A percentile compares a stretch with the other conserved stretches of the same genome.
Evolutionary conservation across 148 eudicot species (phyloP).

Genomic region (Polygonum aviculare): DNA sequence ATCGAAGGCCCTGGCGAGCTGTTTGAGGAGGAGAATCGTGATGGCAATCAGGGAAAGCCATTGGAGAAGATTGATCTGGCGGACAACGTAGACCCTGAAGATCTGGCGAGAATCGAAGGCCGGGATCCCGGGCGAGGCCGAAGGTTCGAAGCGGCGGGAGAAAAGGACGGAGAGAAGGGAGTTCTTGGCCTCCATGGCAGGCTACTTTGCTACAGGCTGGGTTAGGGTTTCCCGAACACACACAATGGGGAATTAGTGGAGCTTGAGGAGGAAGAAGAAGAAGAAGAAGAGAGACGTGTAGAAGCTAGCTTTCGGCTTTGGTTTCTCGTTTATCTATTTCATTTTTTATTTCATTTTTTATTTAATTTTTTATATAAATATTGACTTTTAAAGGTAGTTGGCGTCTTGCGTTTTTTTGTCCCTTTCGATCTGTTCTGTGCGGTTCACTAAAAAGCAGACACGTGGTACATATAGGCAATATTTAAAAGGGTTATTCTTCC

Average conservation of each 20-base stretch:
- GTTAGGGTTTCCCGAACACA: not conserved
- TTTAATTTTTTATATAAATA: not conserved
- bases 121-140: not conserved
- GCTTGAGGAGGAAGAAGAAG: not conserved
- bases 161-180: not conserved
- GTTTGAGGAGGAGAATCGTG: not conserved
- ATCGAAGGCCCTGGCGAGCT: not conserved
- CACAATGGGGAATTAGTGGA: not conserved
- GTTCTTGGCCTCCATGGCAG: not conserved
- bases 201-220: not conserved
- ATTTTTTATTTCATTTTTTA: not conserved
- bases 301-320: not conserved
- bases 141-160: not conserved
- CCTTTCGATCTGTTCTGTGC: not conserved
- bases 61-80: conserved; percentile 1
- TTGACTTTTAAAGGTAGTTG: not conserved
- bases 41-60: not conserved
- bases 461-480: not conserved
- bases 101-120: not conserved
- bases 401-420: not conserved
- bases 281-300: not conserved
- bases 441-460: not conserved
- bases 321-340: not conserved
- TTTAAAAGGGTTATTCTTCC: no score
- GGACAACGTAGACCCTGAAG: not conserved